Evolutionary conservation across 805 yeast species (phyloP).

Genomic region (Starmera dryadoides): DNA sequence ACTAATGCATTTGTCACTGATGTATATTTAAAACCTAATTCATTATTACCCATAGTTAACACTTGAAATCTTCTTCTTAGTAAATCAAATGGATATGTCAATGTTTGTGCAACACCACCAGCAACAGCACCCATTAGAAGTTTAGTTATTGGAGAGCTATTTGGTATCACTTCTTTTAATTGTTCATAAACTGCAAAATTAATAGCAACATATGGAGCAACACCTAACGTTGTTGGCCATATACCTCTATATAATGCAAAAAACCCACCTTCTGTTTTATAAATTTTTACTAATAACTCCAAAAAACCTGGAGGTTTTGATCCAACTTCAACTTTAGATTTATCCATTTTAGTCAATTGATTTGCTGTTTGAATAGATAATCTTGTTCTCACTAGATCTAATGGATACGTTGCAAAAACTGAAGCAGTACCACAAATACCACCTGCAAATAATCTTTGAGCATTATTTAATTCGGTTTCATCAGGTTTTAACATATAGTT

Average conservation of each 20-base stretch:
- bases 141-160: constrained; percentile 42
- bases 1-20: constrained; percentile 68
- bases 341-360: constrained; percentile 28
- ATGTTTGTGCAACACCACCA: constrained; percentile 85
- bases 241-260: constrained; percentile 76
- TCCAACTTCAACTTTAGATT: constrained; percentile 29
- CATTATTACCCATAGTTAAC: constrained; percentile 65
- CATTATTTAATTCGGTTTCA: constrained; percentile 35
- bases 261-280: constrained; percentile 75
- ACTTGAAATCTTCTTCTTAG: constrained; percentile 89
- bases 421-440: constrained; percentile 74
- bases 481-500: constrained; percentile 24
- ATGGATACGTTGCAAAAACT: constrained; percentile 81
- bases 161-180: constrained; percentile 49
- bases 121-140: constrained; percentile 76
- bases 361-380: constrained; percentile 85
- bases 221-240: constrained; percentile 87
- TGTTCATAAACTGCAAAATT: constrained; percentile 88
- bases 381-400: constrained; percentile 87
- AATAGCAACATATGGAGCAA: constrained; percentile 92
- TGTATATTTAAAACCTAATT: constrained; percentile 76
- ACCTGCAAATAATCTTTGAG: constrained; percentile 67
- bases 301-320: constrained; percentile 65
- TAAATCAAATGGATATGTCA: constrained; percentile 88
- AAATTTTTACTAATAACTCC: constrained; percentile 49